Percentiles rank a stretch among this genome's conserved stretches.
phyloP scores from a whole-genome alignment of 2,329 filamentous ascomycete genomes.

The Anthostomella pinea region DNA sequence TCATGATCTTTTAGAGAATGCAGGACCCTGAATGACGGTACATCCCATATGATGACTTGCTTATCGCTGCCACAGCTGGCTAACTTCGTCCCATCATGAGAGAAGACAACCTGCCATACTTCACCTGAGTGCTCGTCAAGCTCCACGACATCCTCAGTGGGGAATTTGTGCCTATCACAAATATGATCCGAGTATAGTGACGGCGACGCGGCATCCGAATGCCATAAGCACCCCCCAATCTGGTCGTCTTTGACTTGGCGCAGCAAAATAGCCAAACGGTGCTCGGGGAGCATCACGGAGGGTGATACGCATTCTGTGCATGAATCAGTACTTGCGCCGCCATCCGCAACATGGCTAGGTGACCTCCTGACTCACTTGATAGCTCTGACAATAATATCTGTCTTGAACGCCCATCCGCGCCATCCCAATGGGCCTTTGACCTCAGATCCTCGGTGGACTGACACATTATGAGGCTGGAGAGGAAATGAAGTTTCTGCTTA shows the following conservation, averaged over 20 bases:
- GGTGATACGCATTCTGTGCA: slow-evolving; percentile 82
- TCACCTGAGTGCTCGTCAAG: slow-evolving; percentile 74
- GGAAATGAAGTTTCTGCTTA: slow-evolving; percentile 70
- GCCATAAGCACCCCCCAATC: slow-evolving; percentile 80
- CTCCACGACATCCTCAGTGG: slow-evolving; percentile 66
- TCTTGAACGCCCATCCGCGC: slow-evolving; percentile 71
- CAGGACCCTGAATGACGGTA: slow-evolving; percentile 63
- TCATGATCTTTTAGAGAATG: slow-evolving; percentile 64
- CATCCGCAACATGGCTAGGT: neutral
- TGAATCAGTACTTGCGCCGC: no score
- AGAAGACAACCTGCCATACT: slow-evolving; percentile 90
- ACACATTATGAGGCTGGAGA: slow-evolving; percentile 92
- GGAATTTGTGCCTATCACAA: slow-evolving; percentile 79
- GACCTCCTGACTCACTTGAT: slow-evolving; percentile 60
- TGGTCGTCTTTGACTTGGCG: slow-evolving; percentile 82
- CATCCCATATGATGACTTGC: slow-evolving; percentile 78
- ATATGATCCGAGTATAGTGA: slow-evolving; percentile 87
- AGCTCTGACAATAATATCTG: slow-evolving; percentile 73
- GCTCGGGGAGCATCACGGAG: slow-evolving; percentile 93
- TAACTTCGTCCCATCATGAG: slow-evolving; percentile 77
- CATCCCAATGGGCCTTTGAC: slow-evolving; percentile 79
- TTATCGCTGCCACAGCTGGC: slow-evolving; percentile 79
- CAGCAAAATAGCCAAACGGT: slow-evolving; percentile 77
- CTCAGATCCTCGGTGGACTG: slow-evolving; percentile 73
- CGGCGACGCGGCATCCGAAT: slow-evolving; percentile 74